Conservation (phyloP, 257 asterid genomes). For the Nicotiana attenuata region DNA sequence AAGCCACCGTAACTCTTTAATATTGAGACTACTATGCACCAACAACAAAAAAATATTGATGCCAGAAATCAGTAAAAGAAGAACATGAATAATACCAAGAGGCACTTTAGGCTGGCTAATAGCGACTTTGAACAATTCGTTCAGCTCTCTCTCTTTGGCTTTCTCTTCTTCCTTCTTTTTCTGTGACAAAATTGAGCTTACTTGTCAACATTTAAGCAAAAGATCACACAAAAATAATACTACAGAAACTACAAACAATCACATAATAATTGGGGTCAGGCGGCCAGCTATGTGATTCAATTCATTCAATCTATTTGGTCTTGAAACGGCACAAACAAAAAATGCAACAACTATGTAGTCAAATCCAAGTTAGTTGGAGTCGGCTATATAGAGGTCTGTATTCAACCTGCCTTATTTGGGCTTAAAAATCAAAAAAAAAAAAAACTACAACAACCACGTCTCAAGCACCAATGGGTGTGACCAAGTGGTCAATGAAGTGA, state of each 20-base stretch:
- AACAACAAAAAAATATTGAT: not conserved
- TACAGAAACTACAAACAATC: not conserved
- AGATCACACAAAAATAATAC: not conserved
- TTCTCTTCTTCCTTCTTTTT: conserved; percentile 96
- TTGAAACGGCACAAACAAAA: not conserved
- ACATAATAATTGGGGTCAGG: not conserved
- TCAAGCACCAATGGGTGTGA: no score
- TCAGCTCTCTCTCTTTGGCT: conserved; percentile 87
- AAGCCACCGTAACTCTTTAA: not conserved
- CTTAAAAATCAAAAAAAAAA: not conserved
- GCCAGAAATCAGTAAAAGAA: not conserved
- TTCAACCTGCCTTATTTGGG: not conserved
- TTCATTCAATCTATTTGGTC: not conserved
- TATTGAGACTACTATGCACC: not conserved
- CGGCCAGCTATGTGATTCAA: not conserved
- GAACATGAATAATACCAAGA: conserved; percentile 38
- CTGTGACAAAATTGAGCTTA: conserved; percentile 31
- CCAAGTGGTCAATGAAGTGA: no score
- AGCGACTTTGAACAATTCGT: conserved; percentile 78
- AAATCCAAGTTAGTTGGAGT: not conserved
- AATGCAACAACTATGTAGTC: not conserved
- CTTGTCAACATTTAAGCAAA: conserved; percentile 12
- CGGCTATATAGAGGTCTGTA: not conserved
- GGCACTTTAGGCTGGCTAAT: conserved; percentile 96
- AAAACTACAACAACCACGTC: not conserved